Evolutionary conservation across 2,329 filamentous ascomycete genomes (phyloP).

Genomic region (Scorias spongiosa): DNA sequence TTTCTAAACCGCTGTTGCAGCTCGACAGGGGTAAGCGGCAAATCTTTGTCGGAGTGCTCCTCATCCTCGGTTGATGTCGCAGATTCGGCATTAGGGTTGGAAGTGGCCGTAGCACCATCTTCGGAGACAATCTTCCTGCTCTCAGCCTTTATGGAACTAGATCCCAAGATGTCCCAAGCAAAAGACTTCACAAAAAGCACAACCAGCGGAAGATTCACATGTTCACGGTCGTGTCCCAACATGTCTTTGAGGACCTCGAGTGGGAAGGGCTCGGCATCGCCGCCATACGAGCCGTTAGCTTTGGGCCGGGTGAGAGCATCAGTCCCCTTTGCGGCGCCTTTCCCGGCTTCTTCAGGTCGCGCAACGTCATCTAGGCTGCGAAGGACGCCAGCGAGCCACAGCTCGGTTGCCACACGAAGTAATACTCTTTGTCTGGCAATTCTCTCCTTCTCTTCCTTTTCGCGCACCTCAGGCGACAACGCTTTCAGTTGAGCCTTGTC

Average conservation of each 20-base stretch:
- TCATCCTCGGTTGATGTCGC: constrained; percentile 37
- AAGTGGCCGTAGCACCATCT: constrained; percentile 50
- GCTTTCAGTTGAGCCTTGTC: constrained; percentile 73
- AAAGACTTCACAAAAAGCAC: constrained; percentile 95
- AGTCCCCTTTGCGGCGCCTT: constrained; percentile 37
- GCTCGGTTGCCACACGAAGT: constrained; percentile 78
- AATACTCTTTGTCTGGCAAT: constrained; percentile 72
- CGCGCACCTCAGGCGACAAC: constrained; percentile 64
- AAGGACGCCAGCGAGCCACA: constrained; percentile 86
- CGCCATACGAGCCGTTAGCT: constrained; percentile 44
- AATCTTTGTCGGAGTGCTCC: constrained; percentile 41
- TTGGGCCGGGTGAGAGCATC: constrained; percentile 48
- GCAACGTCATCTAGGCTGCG: constrained; percentile 61
- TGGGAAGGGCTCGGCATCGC: constrained; percentile 78
- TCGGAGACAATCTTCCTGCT: constrained; percentile 73
- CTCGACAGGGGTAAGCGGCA: constrained; percentile 60
- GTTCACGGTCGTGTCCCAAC: constrained; percentile 82
- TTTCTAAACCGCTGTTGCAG: constrained; percentile 75
- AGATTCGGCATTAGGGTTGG: constrained; percentile 36
- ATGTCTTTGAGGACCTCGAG: constrained; percentile 96
- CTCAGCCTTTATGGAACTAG: constrained; percentile 55
- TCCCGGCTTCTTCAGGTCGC: constrained; percentile 47
- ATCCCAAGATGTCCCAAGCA: constrained; percentile 84
- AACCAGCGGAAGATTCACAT: constrained; percentile 76
- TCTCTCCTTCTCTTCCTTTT: constrained; percentile 92